A percentile compares a stretch with the other conserved stretches of the same genome.
Evolutionary conservation across 192 early-diverging fungal species (phyloP).

Genomic region (Backusella macrospora): DNA sequence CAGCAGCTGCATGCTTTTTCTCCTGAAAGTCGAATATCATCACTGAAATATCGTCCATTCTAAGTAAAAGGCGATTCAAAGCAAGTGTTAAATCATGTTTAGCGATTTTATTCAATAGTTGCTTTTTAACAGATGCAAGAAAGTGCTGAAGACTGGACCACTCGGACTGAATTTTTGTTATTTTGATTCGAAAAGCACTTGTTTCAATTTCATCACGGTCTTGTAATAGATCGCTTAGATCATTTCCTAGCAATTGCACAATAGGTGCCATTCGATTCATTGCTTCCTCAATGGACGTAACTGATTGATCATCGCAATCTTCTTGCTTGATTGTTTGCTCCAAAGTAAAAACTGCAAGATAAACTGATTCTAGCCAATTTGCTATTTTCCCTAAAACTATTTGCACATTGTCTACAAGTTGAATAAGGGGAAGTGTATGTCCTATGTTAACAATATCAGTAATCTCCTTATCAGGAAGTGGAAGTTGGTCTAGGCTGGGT

Average conservation of each 20-base stretch:
- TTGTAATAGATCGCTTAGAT: not conserved
- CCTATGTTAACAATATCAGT: conserved; percentile 7
- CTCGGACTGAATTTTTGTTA: conserved; percentile 48
- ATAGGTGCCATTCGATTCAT: conserved; percentile 49
- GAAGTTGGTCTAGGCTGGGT: conserved; percentile 11
- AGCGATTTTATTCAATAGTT: conserved; percentile 42
- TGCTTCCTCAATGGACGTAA: conserved; percentile 45
- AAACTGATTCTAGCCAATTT: conserved; percentile 52
- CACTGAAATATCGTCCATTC: conserved; percentile 48
- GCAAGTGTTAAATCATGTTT: conserved; percentile 37
- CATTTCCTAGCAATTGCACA: conserved; percentile 41
- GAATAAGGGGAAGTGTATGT: not conserved
- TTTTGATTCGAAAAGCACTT: not conserved
- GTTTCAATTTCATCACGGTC: conserved; percentile 7
- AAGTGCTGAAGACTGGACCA: conserved; percentile 59
- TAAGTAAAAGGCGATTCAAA: conserved; percentile 42
- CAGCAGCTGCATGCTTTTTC: conserved; percentile 29
- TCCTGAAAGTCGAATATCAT: conserved; percentile 53
- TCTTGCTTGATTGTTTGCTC: conserved; percentile 48
- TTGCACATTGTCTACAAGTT: not conserved
- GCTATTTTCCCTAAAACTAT: conserved; percentile 26
- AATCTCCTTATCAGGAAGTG: conserved; percentile 12
- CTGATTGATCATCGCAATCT: conserved; percentile 31
- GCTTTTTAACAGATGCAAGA: conserved; percentile 55
- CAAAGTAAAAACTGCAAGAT: conserved; percentile 57